Evolutionary conservation across 192 early-diverging fungal species (phyloP).

Genomic region (Backusella circina): DNA sequence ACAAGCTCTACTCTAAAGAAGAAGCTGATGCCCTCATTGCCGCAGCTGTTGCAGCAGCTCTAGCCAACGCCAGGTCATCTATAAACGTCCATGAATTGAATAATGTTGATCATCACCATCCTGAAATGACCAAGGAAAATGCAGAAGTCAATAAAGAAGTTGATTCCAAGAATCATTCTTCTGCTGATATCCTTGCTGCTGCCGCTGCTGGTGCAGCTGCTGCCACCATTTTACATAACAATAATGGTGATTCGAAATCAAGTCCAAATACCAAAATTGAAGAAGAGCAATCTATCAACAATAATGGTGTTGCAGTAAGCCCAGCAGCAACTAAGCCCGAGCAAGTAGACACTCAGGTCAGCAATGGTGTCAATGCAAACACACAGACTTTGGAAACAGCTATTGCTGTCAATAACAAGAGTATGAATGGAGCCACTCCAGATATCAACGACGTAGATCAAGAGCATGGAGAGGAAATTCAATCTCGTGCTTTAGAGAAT

Average conservation of each 20-base stretch:
- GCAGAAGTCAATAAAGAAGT: not conserved
- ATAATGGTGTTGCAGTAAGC: not conserved
- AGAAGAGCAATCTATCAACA: not conserved
- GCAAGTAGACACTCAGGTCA: not conserved
- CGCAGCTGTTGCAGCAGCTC: conserved; percentile 26
- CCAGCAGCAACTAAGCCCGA: not conserved
- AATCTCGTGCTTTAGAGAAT: not conserved
- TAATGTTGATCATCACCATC: not conserved
- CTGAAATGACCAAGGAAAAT: not conserved
- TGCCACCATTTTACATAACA: not conserved
- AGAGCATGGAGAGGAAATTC: not conserved
- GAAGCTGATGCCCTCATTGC: conserved; percentile 24
- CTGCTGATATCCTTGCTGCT: not conserved
- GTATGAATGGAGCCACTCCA: not conserved
- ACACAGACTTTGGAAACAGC: not conserved
- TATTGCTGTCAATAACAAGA: not conserved
- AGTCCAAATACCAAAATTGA: no score
- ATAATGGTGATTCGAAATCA: not conserved
- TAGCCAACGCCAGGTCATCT: not conserved
- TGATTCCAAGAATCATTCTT: not conserved
- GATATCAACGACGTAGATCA: not conserved
- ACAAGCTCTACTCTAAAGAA: not conserved
- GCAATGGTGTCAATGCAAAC: not conserved
- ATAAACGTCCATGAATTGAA: not conserved
- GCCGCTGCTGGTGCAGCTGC: not conserved